Conservation (phyloP, 805 yeast genomes). For the Priceomyces carsonii region DNA sequence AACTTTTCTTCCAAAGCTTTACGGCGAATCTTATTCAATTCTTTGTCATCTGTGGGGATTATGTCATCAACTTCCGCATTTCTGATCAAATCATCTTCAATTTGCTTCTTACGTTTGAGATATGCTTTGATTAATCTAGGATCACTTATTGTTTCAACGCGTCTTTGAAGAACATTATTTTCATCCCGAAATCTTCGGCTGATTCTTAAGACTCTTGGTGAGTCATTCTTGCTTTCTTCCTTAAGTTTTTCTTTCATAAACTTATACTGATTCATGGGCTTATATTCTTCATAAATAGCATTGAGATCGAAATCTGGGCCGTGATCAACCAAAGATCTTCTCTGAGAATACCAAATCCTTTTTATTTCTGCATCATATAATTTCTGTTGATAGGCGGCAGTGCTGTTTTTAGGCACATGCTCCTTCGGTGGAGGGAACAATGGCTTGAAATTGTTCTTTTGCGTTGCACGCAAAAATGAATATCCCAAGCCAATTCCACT, state of each 20-base stretch:
- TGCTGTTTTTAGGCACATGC: conserved; percentile 38
- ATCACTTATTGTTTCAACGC: conserved; percentile 75
- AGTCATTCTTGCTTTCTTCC: conserved; percentile 25
- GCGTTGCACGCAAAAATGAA: conserved; percentile 85
- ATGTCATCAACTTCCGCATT: conserved; percentile 73
- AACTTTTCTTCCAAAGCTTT: conserved; percentile 79
- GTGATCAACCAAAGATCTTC: conserved; percentile 50
- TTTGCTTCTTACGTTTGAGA: conserved; percentile 65
- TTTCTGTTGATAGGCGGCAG: conserved; percentile 68
- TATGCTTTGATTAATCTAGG: conserved; percentile 87
- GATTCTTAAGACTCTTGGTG: conserved; percentile 43
- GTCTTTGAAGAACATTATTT: conserved; percentile 83
- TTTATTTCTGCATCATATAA: conserved; percentile 88
- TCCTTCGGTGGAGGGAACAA: conserved; percentile 37
- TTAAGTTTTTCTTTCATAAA: conserved; percentile 32
- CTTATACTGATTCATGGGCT: conserved; percentile 33
- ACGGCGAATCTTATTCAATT: conserved; percentile 73
- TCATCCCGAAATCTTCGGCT: conserved; percentile 80
- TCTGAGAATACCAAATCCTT: conserved; percentile 88
- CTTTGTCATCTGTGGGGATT: conserved; percentile 79
- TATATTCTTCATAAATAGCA: conserved; percentile 37
- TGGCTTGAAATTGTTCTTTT: conserved; percentile 85
- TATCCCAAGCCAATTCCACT: conserved; percentile 88
- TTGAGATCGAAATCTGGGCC: conserved; percentile 39
- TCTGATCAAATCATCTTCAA: conserved; percentile 52